These are phyloP conservation scores for Trametes elegans DNA, from an alignment of 768 basidiomycete species.

Conservation along the genomic window DNA sequence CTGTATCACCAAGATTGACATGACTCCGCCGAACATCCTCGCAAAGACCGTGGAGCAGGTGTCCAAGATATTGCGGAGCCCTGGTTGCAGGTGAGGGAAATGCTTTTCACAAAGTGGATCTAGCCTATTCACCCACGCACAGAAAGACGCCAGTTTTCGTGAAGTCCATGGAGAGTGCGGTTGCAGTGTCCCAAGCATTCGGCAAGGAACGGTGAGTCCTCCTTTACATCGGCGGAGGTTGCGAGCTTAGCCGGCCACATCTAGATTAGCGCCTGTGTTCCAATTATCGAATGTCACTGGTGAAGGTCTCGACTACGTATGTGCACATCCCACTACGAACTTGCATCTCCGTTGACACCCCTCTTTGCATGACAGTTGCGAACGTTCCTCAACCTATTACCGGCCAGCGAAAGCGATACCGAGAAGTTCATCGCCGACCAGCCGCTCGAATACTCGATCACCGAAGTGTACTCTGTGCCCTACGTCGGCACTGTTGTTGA, in stretches of 20 bases:
- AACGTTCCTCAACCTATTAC: constrained; percentile 87
- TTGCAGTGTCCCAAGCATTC: constrained; percentile 74
- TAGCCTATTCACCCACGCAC: background rate
- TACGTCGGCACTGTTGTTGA: constrained; percentile 85
- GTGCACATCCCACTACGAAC: constrained; percentile 20
- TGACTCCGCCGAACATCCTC: constrained; percentile 92
- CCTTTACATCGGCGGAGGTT: background rate
- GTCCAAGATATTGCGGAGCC: constrained; percentile 86
- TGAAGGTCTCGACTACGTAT: constrained; percentile 77
- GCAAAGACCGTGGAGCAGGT: constrained; percentile 93
- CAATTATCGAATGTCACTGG: constrained; percentile 94
- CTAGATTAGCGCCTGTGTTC: constrained; percentile 86
- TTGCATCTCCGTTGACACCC: background rate
- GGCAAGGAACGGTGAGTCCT: constrained; percentile 70
- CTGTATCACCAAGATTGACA: constrained; percentile 98
- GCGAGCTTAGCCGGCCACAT: background rate
- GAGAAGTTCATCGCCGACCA: constrained; percentile 79
- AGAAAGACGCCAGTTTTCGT: constrained; percentile 87
- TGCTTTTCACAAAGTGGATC: background rate
- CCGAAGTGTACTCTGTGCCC: constrained; percentile 83
- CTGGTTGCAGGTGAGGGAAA: constrained; percentile 83
- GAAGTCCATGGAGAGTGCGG: constrained; percentile 74
- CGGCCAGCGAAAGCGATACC: constrained; percentile 80
- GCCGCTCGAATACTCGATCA: constrained; percentile 84
- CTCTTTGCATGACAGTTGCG: constrained; percentile 50